phyloP scores from a whole-genome alignment of 805 yeast genomes.

The Ogataea wickerhamii region DNA sequence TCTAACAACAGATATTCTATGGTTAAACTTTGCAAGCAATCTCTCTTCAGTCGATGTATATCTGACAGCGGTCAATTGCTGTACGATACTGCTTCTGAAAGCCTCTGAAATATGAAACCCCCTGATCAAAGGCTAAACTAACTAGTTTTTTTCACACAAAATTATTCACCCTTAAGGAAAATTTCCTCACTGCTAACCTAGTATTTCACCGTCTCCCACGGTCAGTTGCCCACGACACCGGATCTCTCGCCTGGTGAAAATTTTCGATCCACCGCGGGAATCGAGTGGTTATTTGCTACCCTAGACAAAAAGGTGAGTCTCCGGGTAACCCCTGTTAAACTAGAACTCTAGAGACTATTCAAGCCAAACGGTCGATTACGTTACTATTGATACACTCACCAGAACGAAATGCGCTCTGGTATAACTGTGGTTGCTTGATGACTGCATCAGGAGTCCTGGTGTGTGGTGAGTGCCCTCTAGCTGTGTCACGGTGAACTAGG shows the following conservation, averaged over 20 bases:
- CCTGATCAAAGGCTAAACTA: background rate
- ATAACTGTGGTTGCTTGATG: no score
- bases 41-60: background rate
- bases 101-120: background rate
- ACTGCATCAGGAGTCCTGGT: no score
- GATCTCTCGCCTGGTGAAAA: background rate
- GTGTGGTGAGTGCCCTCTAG: no score
- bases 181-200: background rate
- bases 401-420: no score
- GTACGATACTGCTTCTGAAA: slow-evolving; percentile 1
- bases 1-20: background rate
- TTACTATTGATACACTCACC: no score
- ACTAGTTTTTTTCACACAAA: background rate
- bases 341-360: background rate
- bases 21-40: background rate
- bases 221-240: background rate
- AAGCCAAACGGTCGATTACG: no score
- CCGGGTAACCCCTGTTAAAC: slow-evolving; percentile 2
- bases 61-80: background rate
- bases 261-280: background rate
- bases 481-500: no score
- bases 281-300: background rate
- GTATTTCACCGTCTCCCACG: background rate
- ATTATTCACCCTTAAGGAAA: slow-evolving; percentile 1
- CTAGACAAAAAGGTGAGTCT: background rate